Evolutionary conservation across 1,284 basidiomycete genomes (phyloP).

Genomic region (Agroathelia rolfsii): DNA sequence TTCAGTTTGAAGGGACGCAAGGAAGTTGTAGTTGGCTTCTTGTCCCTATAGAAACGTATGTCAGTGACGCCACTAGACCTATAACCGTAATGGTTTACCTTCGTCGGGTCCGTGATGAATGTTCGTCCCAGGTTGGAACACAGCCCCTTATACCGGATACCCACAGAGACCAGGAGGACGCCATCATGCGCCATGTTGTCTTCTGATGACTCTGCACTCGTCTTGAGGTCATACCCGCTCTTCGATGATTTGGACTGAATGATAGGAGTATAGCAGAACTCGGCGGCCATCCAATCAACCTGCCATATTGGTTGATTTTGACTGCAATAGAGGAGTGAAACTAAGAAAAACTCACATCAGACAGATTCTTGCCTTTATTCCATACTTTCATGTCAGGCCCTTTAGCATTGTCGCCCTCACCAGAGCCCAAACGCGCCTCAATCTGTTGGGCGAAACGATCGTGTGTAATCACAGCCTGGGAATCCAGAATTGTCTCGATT

Average conservation of each 20-base stretch:
- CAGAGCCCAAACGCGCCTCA: conserved; percentile 80
- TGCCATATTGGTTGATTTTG: conserved; percentile 21
- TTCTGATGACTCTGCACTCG: conserved; percentile 76
- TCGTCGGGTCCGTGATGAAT: conserved; percentile 90
- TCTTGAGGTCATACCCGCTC: conserved; percentile 80
- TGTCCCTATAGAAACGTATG: conserved; percentile 51
- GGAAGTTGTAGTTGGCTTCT: conserved; percentile 76
- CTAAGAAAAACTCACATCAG: conserved; percentile 42
- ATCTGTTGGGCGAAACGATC: conserved; percentile 78
- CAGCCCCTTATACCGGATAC: conserved; percentile 89
- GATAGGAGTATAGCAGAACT: conserved; percentile 93
- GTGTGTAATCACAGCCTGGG: conserved; percentile 84
- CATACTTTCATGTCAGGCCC: conserved; percentile 85
- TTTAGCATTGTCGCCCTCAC: conserved; percentile 65
- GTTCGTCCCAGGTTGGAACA: conserved; percentile 88
- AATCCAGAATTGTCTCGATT: conserved; percentile 86
- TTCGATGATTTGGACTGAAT: conserved; percentile 85
- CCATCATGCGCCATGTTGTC: conserved; percentile 86
- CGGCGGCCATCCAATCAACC: conserved; percentile 82
- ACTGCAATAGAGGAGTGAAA: conserved; percentile 6
- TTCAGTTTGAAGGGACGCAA: conserved; percentile 75
- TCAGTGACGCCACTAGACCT: conserved; percentile 7
- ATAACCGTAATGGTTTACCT: conserved; percentile 34
- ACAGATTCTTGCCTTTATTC: conserved; percentile 69
- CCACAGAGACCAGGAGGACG: conserved; percentile 82